Evolutionary conservation across 1,139 yeast species (phyloP).

Genomic region (Protomyces pachydermus): DNA sequence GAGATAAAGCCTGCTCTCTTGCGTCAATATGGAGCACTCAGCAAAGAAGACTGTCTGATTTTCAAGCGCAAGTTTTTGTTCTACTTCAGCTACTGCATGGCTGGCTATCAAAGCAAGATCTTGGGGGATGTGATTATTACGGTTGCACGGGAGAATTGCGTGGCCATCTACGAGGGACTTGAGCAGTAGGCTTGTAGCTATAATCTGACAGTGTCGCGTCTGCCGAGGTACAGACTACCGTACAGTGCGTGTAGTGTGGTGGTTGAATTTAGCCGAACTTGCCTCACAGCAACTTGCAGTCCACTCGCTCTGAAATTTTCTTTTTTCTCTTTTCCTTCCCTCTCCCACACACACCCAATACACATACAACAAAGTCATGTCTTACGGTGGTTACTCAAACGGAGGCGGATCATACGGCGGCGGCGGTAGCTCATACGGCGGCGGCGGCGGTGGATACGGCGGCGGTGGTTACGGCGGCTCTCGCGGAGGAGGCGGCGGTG

Average conservation of each 20-base stretch:
- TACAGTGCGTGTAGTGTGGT: too few species aligned
- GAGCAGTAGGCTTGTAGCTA: conserved; percentile 3
- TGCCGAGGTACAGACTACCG: too few species aligned
- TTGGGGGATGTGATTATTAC: conserved; percentile 23
- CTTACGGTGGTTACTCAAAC: conserved; percentile 25
- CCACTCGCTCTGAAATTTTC: neutral
- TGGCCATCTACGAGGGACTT: conserved; percentile 4
- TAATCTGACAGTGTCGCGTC: too few species aligned
- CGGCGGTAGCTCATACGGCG: conserved; percentile 30
- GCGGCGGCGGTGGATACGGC: conserved; percentile 38
- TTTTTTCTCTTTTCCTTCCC: neutral
- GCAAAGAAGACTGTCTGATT: conserved; percentile 11
- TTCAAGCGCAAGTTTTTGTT: conserved; percentile 19
- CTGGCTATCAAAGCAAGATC: conserved; percentile 17
- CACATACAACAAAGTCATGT: conserved; percentile 4
- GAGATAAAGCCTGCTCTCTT: conserved; percentile 19
- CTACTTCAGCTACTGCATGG: conserved; percentile 24
- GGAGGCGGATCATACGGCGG: conserved; percentile 34
- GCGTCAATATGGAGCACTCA: conserved; percentile 9
- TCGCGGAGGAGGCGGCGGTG: conserved; percentile 9
- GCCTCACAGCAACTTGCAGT: too few species aligned
- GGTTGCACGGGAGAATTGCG: conserved; percentile 20
- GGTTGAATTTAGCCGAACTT: too few species aligned
- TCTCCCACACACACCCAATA: neutral
- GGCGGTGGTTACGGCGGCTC: conserved; percentile 32